phyloP scores from a whole-genome alignment of 805 yeast species.

The Torulaspora franciscae region DNA sequence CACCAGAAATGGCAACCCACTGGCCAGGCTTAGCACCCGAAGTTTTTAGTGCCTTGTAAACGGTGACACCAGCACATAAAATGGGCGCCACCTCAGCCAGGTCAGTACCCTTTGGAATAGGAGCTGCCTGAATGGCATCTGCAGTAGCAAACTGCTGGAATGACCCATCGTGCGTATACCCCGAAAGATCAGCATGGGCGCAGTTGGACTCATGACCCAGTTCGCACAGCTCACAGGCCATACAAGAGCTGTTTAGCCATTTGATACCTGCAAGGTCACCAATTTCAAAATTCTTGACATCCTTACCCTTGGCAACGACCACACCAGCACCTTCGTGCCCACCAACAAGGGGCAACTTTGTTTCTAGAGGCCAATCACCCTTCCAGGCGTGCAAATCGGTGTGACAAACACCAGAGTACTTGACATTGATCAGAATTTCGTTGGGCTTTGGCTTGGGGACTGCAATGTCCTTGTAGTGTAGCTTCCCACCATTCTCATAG shows the following conservation, averaged over 20 bases:
- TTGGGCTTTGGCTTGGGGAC: conserved; percentile 55
- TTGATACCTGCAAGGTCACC: conserved; percentile 62
- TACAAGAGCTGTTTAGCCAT: conserved; percentile 62
- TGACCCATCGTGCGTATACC: conserved; percentile 61
- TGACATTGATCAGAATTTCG: conserved; percentile 52
- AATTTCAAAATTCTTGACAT: conserved; percentile 50
- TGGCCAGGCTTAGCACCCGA: conserved; percentile 47
- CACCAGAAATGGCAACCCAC: conserved; percentile 58
- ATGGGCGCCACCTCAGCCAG: conserved; percentile 65
- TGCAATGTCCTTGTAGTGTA: conserved; percentile 48
- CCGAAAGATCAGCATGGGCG: conserved; percentile 46
- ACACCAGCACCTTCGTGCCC: conserved; percentile 69
- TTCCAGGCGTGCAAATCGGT: conserved; percentile 65
- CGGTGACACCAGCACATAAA: conserved; percentile 60
- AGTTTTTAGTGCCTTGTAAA: conserved; percentile 55
- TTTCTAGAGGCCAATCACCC: conserved; percentile 59
- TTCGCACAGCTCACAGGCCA: conserved; percentile 55
- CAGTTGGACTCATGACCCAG: conserved; percentile 51
- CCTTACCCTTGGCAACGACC: conserved; percentile 54
- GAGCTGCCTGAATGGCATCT: conserved; percentile 82
- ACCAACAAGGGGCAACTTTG: conserved; percentile 57
- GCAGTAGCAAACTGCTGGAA: conserved; percentile 88
- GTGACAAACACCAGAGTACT: conserved; percentile 64
- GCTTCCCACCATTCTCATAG: conserved; percentile 46
- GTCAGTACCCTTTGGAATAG: conserved; percentile 65